phyloP scores from a whole-genome alignment of 805 yeast species.

The Ogataea thermomethanolica region DNA sequence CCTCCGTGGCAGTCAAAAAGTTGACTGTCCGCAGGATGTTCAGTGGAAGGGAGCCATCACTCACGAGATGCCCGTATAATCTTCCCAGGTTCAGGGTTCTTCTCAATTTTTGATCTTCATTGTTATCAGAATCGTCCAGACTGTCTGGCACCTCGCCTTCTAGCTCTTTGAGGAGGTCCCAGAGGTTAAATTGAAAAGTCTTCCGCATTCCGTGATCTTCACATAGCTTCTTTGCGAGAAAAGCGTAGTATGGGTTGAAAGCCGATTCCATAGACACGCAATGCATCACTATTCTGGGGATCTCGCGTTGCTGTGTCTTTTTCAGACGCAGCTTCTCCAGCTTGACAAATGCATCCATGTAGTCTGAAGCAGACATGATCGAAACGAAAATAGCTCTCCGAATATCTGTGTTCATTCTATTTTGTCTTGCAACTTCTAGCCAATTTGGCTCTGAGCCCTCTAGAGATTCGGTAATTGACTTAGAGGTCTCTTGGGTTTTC shows the following conservation, averaged over 20 bases:
- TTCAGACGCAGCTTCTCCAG: conserved; percentile 77
- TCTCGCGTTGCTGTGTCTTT: conserved; percentile 77
- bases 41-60: conserved; percentile 69
- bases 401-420: conserved; percentile 93
- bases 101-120: conserved; percentile 55
- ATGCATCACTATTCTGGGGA: conserved; percentile 79
- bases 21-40: conserved; percentile 72
- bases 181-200: conserved; percentile 81
- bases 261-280: conserved; percentile 80
- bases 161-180: conserved; percentile 78
- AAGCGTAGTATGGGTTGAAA: conserved; percentile 87
- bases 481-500: conserved; percentile 37
- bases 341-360: conserved; percentile 78
- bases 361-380: conserved; percentile 93
- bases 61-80: conserved; percentile 72
- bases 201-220: conserved; percentile 71
- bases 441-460: conserved; percentile 80
- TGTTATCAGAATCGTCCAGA: conserved; percentile 37
- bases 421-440: conserved; percentile 79
- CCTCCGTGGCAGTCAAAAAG: conserved; percentile 60
- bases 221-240: conserved; percentile 74
- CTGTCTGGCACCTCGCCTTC: conserved; percentile 42
- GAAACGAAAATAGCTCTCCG: conserved; percentile 92
- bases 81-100: conserved; percentile 71
- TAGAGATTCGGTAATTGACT: conserved; percentile 54